A percentile compares a stretch with the other conserved stretches of the same genome.
phyloP scores from a whole-genome alignment of 2,329 filamentous ascomycete genomes.

The Botrytis aclada region DNA sequence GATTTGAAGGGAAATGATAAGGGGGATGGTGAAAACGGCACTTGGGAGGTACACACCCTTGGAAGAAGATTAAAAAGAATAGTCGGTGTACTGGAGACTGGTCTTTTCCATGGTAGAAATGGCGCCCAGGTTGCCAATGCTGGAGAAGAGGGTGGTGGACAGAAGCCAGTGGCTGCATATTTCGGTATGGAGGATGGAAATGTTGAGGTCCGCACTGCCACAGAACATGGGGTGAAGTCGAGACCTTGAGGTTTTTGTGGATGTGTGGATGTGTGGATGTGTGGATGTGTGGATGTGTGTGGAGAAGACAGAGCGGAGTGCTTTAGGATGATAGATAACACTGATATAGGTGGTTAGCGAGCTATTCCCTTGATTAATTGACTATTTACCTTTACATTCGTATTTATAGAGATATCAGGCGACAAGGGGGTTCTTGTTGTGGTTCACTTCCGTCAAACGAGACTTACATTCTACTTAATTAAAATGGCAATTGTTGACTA shows the following conservation, averaged over 20 bases:
- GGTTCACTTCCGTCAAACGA: too few species aligned
- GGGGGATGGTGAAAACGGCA: conserved; percentile 58
- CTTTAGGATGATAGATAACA: not conserved
- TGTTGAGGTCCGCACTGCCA: conserved; percentile 53
- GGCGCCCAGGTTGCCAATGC: conserved; percentile 65
- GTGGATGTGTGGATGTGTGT: not conserved
- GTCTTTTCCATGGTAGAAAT: conserved; percentile 81
- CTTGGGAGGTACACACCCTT: conserved; percentile 77
- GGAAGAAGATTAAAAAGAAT: conserved; percentile 74
- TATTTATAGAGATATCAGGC: not conserved
- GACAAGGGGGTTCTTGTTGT: not conserved
- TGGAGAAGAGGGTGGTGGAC: conserved; percentile 63
- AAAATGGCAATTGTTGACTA: not conserved
- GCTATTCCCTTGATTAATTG: not conserved
- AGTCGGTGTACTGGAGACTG: conserved; percentile 86
- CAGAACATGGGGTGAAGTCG: conserved; percentile 26
- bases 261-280: not conserved
- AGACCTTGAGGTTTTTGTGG: not conserved
- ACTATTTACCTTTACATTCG: not conserved
- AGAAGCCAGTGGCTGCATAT: conserved; percentile 91
- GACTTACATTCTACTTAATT: not conserved
- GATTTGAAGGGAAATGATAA: conserved; percentile 46
- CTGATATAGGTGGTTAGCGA: not conserved
- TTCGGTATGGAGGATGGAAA: conserved; percentile 83
- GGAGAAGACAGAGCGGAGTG: not conserved